These are phyloP conservation scores for Penicillium sp. DNA, from an alignment of 2,329 filamentous ascomycete species.

Conservation along the genomic window DNA sequence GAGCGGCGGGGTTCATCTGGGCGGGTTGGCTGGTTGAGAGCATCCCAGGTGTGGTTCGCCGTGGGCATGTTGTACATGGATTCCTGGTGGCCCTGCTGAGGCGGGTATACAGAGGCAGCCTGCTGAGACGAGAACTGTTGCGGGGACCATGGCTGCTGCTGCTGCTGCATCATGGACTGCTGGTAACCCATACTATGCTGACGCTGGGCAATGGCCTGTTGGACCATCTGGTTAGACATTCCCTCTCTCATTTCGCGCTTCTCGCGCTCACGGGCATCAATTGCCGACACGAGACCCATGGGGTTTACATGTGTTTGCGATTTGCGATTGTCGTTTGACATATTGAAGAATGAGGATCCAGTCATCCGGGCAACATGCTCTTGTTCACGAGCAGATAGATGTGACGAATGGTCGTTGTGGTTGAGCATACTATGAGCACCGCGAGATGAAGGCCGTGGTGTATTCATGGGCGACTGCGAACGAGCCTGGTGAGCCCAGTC, in stretches of 20 bases:
- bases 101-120: slow-evolving; percentile 17
- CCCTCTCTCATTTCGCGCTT: slow-evolving; percentile 71
- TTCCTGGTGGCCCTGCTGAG: slow-evolving; percentile 24
- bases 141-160: slow-evolving; percentile 27
- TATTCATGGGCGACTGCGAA: slow-evolving; percentile 36
- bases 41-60: slow-evolving; percentile 41
- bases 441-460: slow-evolving; percentile 53
- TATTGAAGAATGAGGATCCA: slow-evolving; percentile 71
- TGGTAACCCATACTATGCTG: slow-evolving; percentile 58
- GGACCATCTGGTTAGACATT: slow-evolving; percentile 68
- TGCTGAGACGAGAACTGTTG: slow-evolving; percentile 12
- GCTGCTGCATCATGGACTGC: slow-evolving; percentile 40
- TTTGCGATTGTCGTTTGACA: slow-evolving; percentile 59
- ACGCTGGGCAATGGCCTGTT: slow-evolving; percentile 70
- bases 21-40: slow-evolving; percentile 33
- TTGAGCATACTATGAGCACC: slow-evolving; percentile 57
- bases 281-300: slow-evolving; percentile 72
- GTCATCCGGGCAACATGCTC: slow-evolving; percentile 85
- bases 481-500: slow-evolving; percentile 41
- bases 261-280: slow-evolving; percentile 78
- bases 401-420: slow-evolving; percentile 54
- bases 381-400: slow-evolving; percentile 83
- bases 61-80: slow-evolving; percentile 39
- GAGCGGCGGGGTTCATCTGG: slow-evolving; percentile 36
- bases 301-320: slow-evolving; percentile 53